Evolutionary conservation across 495 filamentous ascomycete genomes (phyloP), one percentile per base, ranked within the genome.

Genomic region (Tricharina praecox): DNA sequence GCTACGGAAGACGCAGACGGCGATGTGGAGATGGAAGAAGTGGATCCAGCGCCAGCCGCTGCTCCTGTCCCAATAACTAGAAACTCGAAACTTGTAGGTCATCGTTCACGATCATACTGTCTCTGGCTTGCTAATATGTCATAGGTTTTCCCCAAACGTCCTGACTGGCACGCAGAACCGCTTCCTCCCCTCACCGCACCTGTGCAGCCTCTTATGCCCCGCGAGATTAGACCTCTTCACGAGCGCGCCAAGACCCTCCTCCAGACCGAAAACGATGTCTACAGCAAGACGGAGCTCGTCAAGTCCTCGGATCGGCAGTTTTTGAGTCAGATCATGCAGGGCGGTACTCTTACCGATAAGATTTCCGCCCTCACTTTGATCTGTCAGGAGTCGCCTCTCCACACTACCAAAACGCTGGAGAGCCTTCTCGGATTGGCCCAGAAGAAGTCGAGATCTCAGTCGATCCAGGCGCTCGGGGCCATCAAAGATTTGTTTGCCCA

Each of bases 271-370:
- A 72, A 71, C 62, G 64, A 72, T 35, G 51, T 78, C 64, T 80
- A 85, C 61, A 63, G 66, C 8, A 63, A 61, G 4, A 66, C 66
- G 3, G 63, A 72, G 47, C 59, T 68, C 63, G 70, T 56, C 52
- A 71, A 53, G 53, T 71, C 82, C 34, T 94, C 90, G 1, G 82
- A 86, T 8, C 78, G 87, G 59, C 90, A 81, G 63, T 97, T 96
- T 68, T 77, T 95, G 67, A 81, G 82, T 1, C 92, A 85, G 3
- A 93, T 97, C 62, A 95, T 97, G 90, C 67, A 85, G 13, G 85
- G 86, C 1, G 90, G 90, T 66, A 97, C 92, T 5, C 71, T 94
- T 44, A 90, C 85, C 26, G 90, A 97, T 65, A 96, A 94, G 63
- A 82, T 95, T 23, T 95, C 92, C 2, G 90, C 90, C 4, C 66